phyloP scores from a whole-genome alignment of 345 rosid species.

The Trapa incisa region DNA sequence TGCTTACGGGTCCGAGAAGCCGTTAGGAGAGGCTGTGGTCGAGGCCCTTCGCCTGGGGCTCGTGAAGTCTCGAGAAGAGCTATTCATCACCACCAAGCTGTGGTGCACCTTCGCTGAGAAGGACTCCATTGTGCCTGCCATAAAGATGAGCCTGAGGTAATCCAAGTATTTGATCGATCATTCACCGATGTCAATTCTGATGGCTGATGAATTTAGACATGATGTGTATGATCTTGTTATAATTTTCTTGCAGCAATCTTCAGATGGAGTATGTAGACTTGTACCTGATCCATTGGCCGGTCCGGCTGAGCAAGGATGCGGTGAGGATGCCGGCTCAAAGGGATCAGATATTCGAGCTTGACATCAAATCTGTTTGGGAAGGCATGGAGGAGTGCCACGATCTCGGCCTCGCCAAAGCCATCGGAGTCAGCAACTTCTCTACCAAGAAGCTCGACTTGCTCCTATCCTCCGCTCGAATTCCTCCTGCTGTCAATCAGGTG shows the following conservation, averaged over 20 bases:
- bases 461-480: conserved; percentile 18
- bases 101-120: conserved; percentile 12
- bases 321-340: conserved; percentile 3
- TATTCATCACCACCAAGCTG: conserved; percentile 22
- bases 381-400: conserved; percentile 21
- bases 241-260: conserved; percentile 14
- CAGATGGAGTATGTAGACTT: conserved; percentile 22
- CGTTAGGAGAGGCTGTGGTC: conserved; percentile 13
- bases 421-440: conserved; percentile 20
- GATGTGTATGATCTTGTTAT: background rate
- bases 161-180: background rate
- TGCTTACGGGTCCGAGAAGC: conserved; percentile 14
- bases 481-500: conserved; percentile 19
- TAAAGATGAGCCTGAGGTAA: conserved; percentile 19
- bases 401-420: conserved; percentile 19
- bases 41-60: conserved; percentile 18
- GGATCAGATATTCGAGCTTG: conserved; percentile 13
- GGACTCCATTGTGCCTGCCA: conserved; percentile 14
- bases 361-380: conserved; percentile 24
- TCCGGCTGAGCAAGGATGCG: conserved; percentile 13
- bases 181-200: background rate
- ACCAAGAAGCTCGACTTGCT: conserved; percentile 13
- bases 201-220: background rate
- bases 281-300: conserved; percentile 25
- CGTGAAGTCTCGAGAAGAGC: conserved; percentile 23